These are phyloP conservation scores for Hansenula sp. DNA, from an alignment of 1,139 yeast species.

Conservation along the genomic window DNA sequence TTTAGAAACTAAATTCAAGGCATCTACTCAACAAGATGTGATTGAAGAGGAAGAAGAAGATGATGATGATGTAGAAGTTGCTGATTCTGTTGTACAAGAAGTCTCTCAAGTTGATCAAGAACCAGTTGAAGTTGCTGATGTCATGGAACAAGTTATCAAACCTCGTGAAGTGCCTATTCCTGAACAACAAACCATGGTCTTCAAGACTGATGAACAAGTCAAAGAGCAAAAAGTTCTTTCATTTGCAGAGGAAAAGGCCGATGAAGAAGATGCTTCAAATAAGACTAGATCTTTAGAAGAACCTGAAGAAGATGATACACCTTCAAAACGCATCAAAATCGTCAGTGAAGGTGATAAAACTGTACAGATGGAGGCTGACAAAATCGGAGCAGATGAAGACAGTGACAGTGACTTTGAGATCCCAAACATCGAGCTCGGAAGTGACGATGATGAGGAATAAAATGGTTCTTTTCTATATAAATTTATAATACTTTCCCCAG, in stretches of 20 bases:
- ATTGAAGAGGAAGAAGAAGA: slow-evolving; percentile 23
- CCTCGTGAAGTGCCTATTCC: slow-evolving; percentile 7
- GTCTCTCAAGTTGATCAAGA: slow-evolving; percentile 3
- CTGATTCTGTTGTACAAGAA: slow-evolving; percentile 7
- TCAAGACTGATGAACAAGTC: slow-evolving; percentile 20
- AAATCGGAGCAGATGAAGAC: slow-evolving; percentile 8
- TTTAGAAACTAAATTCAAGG: slow-evolving; percentile 21
- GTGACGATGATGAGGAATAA: slow-evolving; percentile 30
- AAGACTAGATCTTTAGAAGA: slow-evolving; percentile 15
- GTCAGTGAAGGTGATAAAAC: slow-evolving; percentile 8
- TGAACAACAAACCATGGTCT: slow-evolving; percentile 8
- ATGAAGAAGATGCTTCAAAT: slow-evolving; percentile 4
- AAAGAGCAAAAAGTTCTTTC: slow-evolving; percentile 10
- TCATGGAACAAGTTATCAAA: slow-evolving; percentile 9
- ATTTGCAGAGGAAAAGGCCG: slow-evolving; percentile 9
- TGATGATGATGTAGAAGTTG: slow-evolving; percentile 12
- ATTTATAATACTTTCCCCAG: background rate
- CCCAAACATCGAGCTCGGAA: slow-evolving; percentile 47
- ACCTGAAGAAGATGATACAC: slow-evolving; percentile 19
- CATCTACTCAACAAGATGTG: slow-evolving; percentile 7
- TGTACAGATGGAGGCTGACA: background rate
- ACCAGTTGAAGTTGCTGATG: slow-evolving; percentile 1
- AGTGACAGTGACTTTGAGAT: slow-evolving; percentile 50
- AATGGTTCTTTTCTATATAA: too few species aligned
- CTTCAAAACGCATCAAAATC: slow-evolving; percentile 21